phyloP scores from a whole-genome alignment of 2,329 filamentous ascomycete species.

The Diplodia scrobiculata region DNA sequence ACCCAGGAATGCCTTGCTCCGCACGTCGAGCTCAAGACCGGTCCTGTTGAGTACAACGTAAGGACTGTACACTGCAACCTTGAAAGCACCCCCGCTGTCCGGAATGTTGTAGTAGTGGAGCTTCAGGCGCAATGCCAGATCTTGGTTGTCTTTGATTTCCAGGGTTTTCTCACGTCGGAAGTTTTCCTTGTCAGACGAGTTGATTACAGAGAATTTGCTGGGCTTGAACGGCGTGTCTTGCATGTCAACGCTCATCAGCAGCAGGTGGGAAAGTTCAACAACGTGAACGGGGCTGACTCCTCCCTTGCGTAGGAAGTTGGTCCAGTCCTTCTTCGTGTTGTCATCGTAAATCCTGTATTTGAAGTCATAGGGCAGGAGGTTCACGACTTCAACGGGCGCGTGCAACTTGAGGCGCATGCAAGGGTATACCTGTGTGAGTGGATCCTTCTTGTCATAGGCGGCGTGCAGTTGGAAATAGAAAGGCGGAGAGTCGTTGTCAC shows the following conservation, averaged over 20 bases:
- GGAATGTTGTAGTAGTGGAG: conserved; percentile 90
- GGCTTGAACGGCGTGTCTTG: conserved; percentile 93
- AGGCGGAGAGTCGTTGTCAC: conserved; percentile 71
- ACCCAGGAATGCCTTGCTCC: conserved; percentile 86
- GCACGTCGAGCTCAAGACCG: conserved; percentile 81
- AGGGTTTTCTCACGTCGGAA: conserved; percentile 81
- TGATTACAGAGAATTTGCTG: conserved; percentile 97
- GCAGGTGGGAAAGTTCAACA: conserved; percentile 88
- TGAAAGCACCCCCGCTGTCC: conserved; percentile 92
- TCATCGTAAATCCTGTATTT: conserved; percentile 99
- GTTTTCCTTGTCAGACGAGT: conserved; percentile 81
- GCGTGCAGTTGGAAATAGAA: conserved; percentile 98
- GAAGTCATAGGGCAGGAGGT: conserved; percentile 94
- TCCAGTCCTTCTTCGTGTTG: conserved; percentile 98
- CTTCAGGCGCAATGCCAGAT: conserved; percentile 75
- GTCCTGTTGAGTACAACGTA: conserved; percentile 97
- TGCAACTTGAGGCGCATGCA: conserved; percentile 93
- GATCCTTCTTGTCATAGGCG: conserved; percentile 78
- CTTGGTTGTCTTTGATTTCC: conserved; percentile 80
- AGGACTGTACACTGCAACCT: conserved; percentile 90
- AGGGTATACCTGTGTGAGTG: conserved; percentile 80
- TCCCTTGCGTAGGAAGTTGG: conserved; percentile 94
- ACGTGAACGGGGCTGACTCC: conserved; percentile 97
- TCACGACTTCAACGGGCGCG: conserved; percentile 90
- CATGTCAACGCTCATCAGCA: conserved; percentile 92